Evolutionary conservation across 768 basidiomycete genomes (phyloP).

Genomic region (Trametes gibbosa): DNA sequence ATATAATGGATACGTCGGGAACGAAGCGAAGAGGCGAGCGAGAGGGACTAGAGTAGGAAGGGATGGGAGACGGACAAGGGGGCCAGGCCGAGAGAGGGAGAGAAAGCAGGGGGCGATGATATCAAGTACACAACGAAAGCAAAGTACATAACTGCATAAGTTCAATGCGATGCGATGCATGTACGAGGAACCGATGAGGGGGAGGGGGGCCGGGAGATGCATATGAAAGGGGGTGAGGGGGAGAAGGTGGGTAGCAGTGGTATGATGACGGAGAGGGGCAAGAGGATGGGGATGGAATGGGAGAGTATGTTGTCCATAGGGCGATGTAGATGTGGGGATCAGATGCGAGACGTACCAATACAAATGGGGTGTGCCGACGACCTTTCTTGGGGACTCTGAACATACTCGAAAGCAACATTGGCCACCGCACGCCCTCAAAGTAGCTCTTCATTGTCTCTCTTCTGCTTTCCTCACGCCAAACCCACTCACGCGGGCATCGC

Average conservation of each 20-base stretch:
- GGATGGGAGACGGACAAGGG: not conserved
- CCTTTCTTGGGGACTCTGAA: not conserved
- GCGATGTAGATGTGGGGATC: conserved; percentile 10
- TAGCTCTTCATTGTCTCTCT: not conserved
- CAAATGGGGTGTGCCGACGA: conserved; percentile 11
- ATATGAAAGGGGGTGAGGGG: not conserved
- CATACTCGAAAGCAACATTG: conserved; percentile 14
- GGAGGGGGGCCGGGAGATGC: not conserved
- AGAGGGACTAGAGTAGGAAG: not conserved
- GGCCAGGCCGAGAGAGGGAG: not conserved
- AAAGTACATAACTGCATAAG: conserved; percentile 25
- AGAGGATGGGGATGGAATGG: not conserved
- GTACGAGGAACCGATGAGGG: not conserved
- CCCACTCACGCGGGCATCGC: conserved; percentile 17
- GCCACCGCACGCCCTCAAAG: not conserved
- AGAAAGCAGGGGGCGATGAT: not conserved
- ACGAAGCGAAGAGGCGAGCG: not conserved
- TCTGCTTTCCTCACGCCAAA: not conserved
- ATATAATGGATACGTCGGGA: too few relatives aligned
- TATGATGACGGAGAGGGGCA: not conserved
- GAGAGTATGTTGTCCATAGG: conserved; percentile 7
- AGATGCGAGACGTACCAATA: conserved; percentile 17
- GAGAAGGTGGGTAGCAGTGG: not conserved
- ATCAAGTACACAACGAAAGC: conserved; percentile 24
- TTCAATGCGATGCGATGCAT: conserved; percentile 18